Conservation (phyloP, 2,329 filamentous ascomycete species). For the Colletotrichum siamense region DNA sequence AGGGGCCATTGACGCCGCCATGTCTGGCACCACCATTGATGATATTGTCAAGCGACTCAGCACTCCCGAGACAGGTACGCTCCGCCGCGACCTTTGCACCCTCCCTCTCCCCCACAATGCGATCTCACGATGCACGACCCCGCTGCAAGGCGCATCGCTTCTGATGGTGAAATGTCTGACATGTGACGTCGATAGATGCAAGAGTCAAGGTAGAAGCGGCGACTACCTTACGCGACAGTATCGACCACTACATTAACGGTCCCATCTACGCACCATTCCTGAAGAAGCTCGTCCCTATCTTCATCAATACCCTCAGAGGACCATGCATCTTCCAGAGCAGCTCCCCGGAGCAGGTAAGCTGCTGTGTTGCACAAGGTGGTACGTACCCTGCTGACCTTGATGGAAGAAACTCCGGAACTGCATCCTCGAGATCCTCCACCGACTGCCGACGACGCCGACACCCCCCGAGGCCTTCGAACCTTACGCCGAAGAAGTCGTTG, state of each 20-base stretch:
- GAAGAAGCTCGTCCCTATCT: slow-evolving; percentile 86
- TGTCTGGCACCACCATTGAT: slow-evolving; percentile 67
- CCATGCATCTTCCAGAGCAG: slow-evolving; percentile 91
- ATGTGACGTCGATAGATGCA: slow-evolving; percentile 63
- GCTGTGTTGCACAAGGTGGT: neutral
- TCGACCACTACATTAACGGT: slow-evolving; percentile 85
- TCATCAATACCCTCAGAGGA: slow-evolving; percentile 83
- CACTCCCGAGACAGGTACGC: slow-evolving; percentile 59
- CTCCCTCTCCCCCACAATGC: neutral
- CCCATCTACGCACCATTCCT: slow-evolving; percentile 82
- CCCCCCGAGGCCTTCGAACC: slow-evolving; percentile 84
- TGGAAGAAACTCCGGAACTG: slow-evolving; percentile 85
- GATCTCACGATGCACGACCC: neutral
- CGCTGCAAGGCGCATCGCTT: slow-evolving; percentile 4
- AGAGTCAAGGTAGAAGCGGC: slow-evolving; percentile 84
- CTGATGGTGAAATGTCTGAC: neutral
- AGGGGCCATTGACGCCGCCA: slow-evolving; percentile 56
- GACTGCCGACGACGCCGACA: slow-evolving; percentile 74
- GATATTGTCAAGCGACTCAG: slow-evolving; percentile 67
- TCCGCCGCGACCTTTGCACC: slow-evolving; percentile 20
- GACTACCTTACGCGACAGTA: slow-evolving; percentile 84
- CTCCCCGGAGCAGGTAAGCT: slow-evolving; percentile 81
- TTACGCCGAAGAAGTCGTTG: slow-evolving; percentile 87
- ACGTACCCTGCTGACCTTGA: slow-evolving; percentile 25
- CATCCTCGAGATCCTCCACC: slow-evolving; percentile 92